A percentile compares a stretch with the other conserved stretches of the same genome.
Evolutionary conservation across 2,329 filamentous ascomycete genomes (phyloP).

Genomic region (Paramyrothecium sp.): DNA sequence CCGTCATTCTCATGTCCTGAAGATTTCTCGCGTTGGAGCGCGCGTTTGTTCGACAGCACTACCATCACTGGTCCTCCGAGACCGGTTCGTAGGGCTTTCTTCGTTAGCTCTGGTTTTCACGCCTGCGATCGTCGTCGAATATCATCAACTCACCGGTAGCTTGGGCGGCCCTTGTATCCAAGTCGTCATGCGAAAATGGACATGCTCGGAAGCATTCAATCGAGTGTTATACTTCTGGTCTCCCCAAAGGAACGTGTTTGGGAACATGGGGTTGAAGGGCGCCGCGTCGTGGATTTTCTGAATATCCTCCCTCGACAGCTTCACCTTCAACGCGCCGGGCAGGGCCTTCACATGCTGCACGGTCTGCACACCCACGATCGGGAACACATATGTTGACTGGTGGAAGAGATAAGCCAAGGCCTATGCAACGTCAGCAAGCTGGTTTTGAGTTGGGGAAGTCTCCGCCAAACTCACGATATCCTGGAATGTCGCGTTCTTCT

Average conservation of each 20-base stretch:
- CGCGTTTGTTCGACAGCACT: no score
- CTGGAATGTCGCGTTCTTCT: constrained; percentile 6
- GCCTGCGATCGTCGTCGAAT: not conserved
- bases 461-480: constrained; percentile 5
- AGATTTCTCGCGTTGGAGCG: no score
- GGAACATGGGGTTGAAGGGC: constrained; percentile 4
- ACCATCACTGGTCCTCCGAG: no score
- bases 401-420: constrained; percentile 11
- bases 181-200: constrained; percentile 7
- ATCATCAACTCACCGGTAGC: not conserved
- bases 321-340: constrained; percentile 2
- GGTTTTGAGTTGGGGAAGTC: not conserved
- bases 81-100: no score
- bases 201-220: constrained; percentile 5
- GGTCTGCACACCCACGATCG: constrained; percentile 10
- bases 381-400: constrained; percentile 10
- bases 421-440: not conserved
- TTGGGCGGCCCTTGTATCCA: constrained; percentile 13
- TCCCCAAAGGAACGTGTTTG: constrained; percentile 8
- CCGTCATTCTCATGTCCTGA: no score
- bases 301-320: constrained; percentile 3
- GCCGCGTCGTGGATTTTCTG: constrained; percentile 8
- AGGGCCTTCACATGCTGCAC: constrained; percentile 9
- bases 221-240: constrained; percentile 3
- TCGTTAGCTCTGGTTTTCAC: no score